Base-by-base conservation (phyloP, 176 grass and related monocot species). In the Oryza meyeriana region DNA sequence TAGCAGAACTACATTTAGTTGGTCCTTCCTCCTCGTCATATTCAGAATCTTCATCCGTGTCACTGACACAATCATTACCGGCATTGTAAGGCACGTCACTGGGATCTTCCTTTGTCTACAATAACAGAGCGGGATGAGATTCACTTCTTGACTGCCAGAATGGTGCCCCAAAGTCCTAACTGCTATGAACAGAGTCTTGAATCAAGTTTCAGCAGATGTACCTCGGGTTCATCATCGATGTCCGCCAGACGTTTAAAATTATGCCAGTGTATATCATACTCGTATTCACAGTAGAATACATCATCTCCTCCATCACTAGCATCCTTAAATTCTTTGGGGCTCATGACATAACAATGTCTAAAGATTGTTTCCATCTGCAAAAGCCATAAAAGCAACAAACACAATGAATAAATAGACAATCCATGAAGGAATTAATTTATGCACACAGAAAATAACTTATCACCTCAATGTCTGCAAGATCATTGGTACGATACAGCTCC, bases 211-310 rank as follows among this genome's bases (percentile, higher is more conserved):
- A 38, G 10, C 13, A 68, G 17, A 63, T 41, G 28, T 86, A 95
- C 93, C 90, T 92, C 82, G 74, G 38, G 57, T 52, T 70, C 83
- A 89, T 91, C 86, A 76, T 91, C 89, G 88, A 90, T 88, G 69
- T 98, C 96, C 34, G 87, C 69, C 35, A 98, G 36, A 32, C 92
- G 93, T 76, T 98, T 98, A 86, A 98, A 98, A 85, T 93, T 98
- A 85, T 95, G 92, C 90, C 90, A 98, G 72, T 98, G 88, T 72
- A 91, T 38, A 75, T 98, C 96, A 80, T 98, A 98, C 66, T 98
- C 96, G 16, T 98, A 98, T 81, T 98, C 96, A 69, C 96, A 98
- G 69, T 98, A 98, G 85, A 98, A 98, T 31, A 98, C 89, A 88
- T 98, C 96, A 84, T 98, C 96, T 82, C 95, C 95, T 9, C 26